These are phyloP conservation scores for Penicillium glabrum DNA, from an alignment of 2,329 filamentous ascomycete genomes.

Conservation along the genomic window DNA sequence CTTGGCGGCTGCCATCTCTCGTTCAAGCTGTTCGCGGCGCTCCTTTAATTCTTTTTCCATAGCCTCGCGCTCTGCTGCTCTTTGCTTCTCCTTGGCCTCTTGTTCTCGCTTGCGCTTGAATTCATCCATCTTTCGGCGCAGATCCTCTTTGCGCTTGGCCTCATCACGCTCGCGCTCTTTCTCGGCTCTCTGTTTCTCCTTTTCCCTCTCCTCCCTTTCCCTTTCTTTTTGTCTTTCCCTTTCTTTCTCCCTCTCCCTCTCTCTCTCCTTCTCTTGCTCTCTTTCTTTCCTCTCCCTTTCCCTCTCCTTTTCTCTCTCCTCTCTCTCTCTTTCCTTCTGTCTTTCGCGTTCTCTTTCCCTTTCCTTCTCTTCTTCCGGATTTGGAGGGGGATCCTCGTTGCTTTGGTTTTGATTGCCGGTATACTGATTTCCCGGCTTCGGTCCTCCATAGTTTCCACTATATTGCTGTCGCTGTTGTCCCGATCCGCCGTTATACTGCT, in stretches of 20 bases:
- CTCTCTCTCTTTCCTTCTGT: slow-evolving; percentile 11
- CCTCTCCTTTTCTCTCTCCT: slow-evolving; percentile 4
- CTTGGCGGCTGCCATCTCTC: slow-evolving; percentile 34
- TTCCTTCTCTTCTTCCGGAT: neutral
- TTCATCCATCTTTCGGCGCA: slow-evolving; percentile 40
- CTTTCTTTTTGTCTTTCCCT: neutral
- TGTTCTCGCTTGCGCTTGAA: slow-evolving; percentile 38
- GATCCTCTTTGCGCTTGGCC: slow-evolving; percentile 36
- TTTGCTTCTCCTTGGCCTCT: slow-evolving; percentile 38
- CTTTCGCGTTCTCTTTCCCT: slow-evolving; percentile 2
- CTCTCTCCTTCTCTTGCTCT: slow-evolving; percentile 21
- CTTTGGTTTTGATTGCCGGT: slow-evolving; percentile 37
- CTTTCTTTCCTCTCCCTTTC: slow-evolving; percentile 11
- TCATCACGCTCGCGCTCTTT: slow-evolving; percentile 33
- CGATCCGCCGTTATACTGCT: slow-evolving; percentile 5
- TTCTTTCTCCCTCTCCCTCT: neutral
- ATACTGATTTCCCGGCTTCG: slow-evolving; percentile 32
- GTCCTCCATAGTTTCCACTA: slow-evolving; percentile 31
- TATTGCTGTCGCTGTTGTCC: slow-evolving; percentile 23
- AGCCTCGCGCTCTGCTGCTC: slow-evolving; percentile 40
- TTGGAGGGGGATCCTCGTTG: slow-evolving; percentile 26
- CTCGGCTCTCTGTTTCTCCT: slow-evolving; percentile 15
- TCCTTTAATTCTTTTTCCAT: slow-evolving; percentile 42
- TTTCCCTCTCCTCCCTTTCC: slow-evolving; percentile 19
- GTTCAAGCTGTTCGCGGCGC: slow-evolving; percentile 41